Evolutionary conservation across 176 grass and related monocot species (phyloP).

Genomic region (Hyparrhenia diplandra): DNA sequence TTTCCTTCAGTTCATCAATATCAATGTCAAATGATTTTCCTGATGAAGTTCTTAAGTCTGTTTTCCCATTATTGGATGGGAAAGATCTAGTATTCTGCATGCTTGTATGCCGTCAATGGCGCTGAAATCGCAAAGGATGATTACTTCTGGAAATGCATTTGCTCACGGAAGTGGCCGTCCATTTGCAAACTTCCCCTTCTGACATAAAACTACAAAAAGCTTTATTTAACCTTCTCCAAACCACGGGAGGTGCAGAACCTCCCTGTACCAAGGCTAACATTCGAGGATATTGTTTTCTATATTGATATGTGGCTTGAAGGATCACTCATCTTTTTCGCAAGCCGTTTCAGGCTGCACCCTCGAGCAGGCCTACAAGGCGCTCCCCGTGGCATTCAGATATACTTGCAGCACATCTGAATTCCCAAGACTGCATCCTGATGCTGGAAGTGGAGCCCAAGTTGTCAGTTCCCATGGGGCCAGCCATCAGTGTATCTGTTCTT

Average conservation of each 20-base stretch:
- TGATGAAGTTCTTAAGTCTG: constrained; percentile 58
- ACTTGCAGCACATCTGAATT: constrained; percentile 50
- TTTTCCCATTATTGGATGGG: constrained; percentile 66
- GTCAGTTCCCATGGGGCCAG: constrained; percentile 25
- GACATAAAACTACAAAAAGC: constrained; percentile 43
- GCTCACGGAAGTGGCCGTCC: constrained; percentile 63
- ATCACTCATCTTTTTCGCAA: constrained; percentile 51
- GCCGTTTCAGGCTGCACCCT: constrained; percentile 55
- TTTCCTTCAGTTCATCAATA: constrained; percentile 15
- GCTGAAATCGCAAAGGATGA: constrained; percentile 59
- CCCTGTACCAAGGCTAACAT: constrained; percentile 56
- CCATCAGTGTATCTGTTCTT: constrained; percentile 54
- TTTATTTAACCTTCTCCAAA: constrained; percentile 66
- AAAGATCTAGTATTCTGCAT: constrained; percentile 72
- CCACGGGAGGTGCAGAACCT: constrained; percentile 28
- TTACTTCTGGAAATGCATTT: constrained; percentile 86
- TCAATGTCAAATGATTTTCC: constrained; percentile 60
- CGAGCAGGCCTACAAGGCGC: constrained; percentile 40
- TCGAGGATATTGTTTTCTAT: constrained; percentile 63
- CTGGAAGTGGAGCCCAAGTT: constrained; percentile 64
- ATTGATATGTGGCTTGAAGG: constrained; percentile 74
- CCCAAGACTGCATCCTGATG: constrained; percentile 53
- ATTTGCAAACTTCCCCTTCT: constrained; percentile 54
- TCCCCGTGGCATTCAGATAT: constrained; percentile 50
- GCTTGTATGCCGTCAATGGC: constrained; percentile 71